Conservation (phyloP, 1,284 basidiomycete species). For the Pseudozyma hubeiensis region DNA sequence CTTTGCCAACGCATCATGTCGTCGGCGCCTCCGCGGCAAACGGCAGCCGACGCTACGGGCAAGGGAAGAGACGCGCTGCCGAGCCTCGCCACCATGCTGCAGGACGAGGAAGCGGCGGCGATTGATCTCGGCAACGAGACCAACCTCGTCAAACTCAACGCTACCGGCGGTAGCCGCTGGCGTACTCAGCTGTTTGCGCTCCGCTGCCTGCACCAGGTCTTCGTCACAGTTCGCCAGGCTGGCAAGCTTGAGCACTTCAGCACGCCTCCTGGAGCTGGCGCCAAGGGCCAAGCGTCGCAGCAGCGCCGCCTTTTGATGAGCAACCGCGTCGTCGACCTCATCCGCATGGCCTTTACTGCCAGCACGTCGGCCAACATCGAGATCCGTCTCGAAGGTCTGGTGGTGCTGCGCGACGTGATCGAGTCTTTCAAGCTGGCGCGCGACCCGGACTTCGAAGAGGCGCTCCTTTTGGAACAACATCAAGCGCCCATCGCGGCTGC, state of each 20-base stretch:
- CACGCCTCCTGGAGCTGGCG: slow-evolving; percentile 74
- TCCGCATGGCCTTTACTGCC: slow-evolving; percentile 97
- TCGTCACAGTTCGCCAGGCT: slow-evolving; percentile 78
- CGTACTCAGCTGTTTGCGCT: slow-evolving; percentile 95
- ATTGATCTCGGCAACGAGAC: slow-evolving; percentile 70
- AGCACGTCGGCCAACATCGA: slow-evolving; percentile 95
- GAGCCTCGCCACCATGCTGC: slow-evolving; percentile 56
- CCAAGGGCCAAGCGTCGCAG: slow-evolving; percentile 73
- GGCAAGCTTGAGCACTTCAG: slow-evolving; percentile 70
- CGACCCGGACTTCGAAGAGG: slow-evolving; percentile 91
- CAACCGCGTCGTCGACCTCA: slow-evolving; percentile 87
- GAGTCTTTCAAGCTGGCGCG: slow-evolving; percentile 87
- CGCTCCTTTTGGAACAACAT: slow-evolving; percentile 93
- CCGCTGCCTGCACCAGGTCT: slow-evolving; percentile 90
- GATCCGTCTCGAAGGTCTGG: slow-evolving; percentile 90
- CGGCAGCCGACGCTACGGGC: slow-evolving; percentile 9
- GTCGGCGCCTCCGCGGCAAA: slow-evolving; percentile 14
- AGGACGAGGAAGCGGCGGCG: slow-evolving; percentile 92
- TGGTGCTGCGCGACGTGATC: slow-evolving; percentile 90
- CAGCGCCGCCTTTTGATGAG: slow-evolving; percentile 75
- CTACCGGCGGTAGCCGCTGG: slow-evolving; percentile 75
- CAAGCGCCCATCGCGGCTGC: slow-evolving; percentile 98
- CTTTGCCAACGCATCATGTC: slow-evolving; percentile 94
- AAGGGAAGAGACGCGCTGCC: slow-evolving; percentile 36
- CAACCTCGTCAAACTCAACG: slow-evolving; percentile 35